Conservation (phyloP, 345 rosid genomes). For the Eucalyptus lansdowneana region DNA sequence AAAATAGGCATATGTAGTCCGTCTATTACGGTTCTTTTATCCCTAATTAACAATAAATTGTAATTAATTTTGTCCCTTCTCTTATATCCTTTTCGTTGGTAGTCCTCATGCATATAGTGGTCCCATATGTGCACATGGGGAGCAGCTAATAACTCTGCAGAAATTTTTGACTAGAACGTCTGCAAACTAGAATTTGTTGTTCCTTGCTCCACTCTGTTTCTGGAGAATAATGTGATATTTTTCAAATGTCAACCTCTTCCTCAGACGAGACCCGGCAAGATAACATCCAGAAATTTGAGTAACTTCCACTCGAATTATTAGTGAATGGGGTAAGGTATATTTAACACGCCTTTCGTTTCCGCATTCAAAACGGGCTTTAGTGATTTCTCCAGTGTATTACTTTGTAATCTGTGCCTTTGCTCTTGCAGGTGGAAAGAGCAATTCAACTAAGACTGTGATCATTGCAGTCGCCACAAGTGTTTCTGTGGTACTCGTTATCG, state of each 20-base stretch:
- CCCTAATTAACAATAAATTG: not conserved
- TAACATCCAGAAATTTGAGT: not conserved
- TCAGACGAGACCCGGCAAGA: too few relatives aligned
- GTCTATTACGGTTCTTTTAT: not conserved
- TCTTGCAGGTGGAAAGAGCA: not conserved
- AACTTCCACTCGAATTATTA: not conserved
- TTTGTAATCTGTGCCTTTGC: not conserved
- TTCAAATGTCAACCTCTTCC: not conserved
- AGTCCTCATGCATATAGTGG: not conserved
- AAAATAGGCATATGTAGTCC: not conserved
- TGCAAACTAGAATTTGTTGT: not conserved
- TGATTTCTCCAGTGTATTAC: not conserved
- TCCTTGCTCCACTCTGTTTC: not conserved
- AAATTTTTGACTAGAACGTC: not conserved
- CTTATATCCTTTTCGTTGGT: not conserved
- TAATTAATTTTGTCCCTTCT: not conserved
- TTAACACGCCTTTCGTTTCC: not conserved
- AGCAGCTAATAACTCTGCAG: not conserved
- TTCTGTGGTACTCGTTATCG: not conserved
- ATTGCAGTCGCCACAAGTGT: not conserved
- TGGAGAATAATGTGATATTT: not conserved
- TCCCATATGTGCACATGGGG: not conserved
- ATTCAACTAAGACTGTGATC: not conserved
- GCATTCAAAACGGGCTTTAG: not conserved
- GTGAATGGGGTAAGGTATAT: not conserved